A percentile compares a stretch with the other conserved stretches of the same genome.
These are phyloP conservation scores for Eragrostis nindensis DNA, from an alignment of 176 grass and related monocot species.

Conservation along the genomic window DNA sequence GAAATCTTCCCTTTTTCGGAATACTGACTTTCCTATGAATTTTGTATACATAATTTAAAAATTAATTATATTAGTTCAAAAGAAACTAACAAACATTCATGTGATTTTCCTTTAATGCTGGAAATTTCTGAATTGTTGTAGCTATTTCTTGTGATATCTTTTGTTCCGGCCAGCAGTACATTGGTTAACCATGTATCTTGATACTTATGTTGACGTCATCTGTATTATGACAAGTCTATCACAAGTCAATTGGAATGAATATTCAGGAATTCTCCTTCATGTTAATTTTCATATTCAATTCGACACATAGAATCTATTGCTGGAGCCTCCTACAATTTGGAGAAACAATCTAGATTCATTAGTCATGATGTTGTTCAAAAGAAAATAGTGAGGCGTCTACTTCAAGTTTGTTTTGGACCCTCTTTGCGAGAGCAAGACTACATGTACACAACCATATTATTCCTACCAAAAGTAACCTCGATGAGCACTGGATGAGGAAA, in stretches of 20 bases:
- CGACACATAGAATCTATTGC: background rate
- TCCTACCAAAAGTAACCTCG: conserved; percentile 45
- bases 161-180: background rate
- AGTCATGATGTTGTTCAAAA: conserved; percentile 13
- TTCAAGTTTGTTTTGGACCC: conserved; percentile 24
- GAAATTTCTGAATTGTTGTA: too few relatives aligned
- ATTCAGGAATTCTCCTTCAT: background rate
- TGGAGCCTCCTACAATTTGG: background rate
- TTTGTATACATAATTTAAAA: background rate
- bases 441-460: conserved; percentile 25
- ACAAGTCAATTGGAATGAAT: background rate
- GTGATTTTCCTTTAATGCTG: background rate
- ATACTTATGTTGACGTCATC: background rate
- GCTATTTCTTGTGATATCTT: background rate
- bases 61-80: background rate
- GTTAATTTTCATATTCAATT: background rate
- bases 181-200: background rate
- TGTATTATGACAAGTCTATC: background rate
- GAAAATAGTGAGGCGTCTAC: background rate
- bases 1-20: background rate
- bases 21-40: background rate
- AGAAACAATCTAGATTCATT: background rate
- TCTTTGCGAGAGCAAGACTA: background rate
- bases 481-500: conserved; percentile 41
- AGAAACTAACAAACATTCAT: background rate